Evolutionary conservation across 108 stramenopile genomes (phyloP), one percentile per base, ranked within the genome.

Genomic region (Stephanodiscus minutulus): DNA sequence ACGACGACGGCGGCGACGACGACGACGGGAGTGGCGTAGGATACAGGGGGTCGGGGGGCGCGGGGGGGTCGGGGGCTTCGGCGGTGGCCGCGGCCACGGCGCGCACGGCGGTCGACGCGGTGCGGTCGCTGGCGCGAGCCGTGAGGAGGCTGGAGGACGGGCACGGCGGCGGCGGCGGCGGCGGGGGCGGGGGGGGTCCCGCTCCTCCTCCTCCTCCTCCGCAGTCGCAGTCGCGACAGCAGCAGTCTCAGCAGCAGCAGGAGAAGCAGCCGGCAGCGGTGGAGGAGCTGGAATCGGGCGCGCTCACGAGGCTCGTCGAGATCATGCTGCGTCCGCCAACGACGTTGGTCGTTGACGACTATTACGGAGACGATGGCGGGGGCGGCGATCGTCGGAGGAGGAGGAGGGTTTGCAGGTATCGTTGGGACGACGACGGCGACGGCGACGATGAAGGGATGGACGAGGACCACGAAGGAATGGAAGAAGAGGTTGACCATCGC

Each of bases 311-410:
- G 22, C 43, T 81, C 63, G 74, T 74, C 20, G 74, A 75, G 41
- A 70, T 81, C 24, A 76, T 81, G 74, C 31, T 81, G 35, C 79
- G 71, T 47, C 79, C 79, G 25, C 78, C 71, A 18, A 50, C 36
- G 24, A 29, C 18, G 1, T 35, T 46, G 41, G 46, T 70, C 2
- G 35, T 39, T 13, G 15, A 17, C 43, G 43, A 44, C 3, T 33
- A 33, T 5, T 2, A 33, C 31, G 31, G n/a, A n/a, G 11, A 39
- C 39, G 39, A 39, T 39, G 3, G 11, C 3, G 39, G 39, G 10
- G 3, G 15, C 13, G 43, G 13, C 13, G 43, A 15, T 13, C 12
- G 15, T 44, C 43, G 12, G 15, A 44, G n/a, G n/a, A n/a, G n/a
- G n/a, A n/a, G n/a, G n/a, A n/a, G n/a, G n/a, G n/a, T 15, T 15